Conservation (phyloP, 495 filamentous ascomycete species). For the Sporormia fimetaria region DNA sequence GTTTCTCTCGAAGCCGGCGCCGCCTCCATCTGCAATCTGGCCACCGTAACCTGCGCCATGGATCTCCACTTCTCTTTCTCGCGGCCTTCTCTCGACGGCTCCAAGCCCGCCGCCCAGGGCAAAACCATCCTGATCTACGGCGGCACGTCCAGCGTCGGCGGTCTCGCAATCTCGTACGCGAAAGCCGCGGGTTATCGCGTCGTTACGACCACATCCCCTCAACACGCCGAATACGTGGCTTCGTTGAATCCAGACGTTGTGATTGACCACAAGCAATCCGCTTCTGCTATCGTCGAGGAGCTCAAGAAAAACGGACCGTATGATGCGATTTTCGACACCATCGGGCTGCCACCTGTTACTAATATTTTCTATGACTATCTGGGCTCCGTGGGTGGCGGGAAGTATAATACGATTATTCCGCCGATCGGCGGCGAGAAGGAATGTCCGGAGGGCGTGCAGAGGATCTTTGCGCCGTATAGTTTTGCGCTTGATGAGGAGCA, state of each 20-base stretch:
- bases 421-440: no score
- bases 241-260: slow-evolving; percentile 19
- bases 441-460: no score
- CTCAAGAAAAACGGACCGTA: slow-evolving; percentile 20
- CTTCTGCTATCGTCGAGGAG: slow-evolving; percentile 6
- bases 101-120: slow-evolving; percentile 7
- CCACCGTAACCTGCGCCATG: slow-evolving; percentile 20
- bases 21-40: slow-evolving; percentile 12
- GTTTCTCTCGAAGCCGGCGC: slow-evolving; percentile 11
- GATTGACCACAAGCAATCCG: slow-evolving; percentile 19
- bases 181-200: slow-evolving; percentile 28
- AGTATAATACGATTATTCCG: no score
- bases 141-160: slow-evolving; percentile 26
- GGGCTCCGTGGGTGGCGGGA: no score
- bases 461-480: no score
- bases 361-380: no score
- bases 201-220: slow-evolving; percentile 30
- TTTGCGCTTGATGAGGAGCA: no score
- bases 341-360: no score
- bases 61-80: slow-evolving; percentile 21
- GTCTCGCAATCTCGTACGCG: slow-evolving; percentile 28
- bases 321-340: no score
- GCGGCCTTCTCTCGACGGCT: background rate
- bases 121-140: slow-evolving; percentile 31
- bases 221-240: slow-evolving; percentile 27